These are phyloP conservation scores for Melocanna baccifera DNA, from an alignment of 176 grass and related monocot species.

Conservation along the genomic window DNA sequence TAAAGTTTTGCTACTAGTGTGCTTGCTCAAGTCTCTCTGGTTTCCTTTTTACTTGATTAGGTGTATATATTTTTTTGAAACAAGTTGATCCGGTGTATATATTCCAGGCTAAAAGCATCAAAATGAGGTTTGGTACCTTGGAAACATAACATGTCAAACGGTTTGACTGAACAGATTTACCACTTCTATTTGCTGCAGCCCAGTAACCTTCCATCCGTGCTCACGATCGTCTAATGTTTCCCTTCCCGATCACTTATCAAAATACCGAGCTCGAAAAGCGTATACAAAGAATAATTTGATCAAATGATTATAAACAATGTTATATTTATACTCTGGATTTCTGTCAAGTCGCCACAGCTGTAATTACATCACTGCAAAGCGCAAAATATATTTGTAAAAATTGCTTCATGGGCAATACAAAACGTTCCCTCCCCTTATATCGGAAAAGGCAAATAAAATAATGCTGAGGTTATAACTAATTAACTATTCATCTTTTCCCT, in stretches of 20 bases:
- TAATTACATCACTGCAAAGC: neutral
- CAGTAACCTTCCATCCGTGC: neutral
- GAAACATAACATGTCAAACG: neutral
- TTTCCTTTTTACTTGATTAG: constrained; percentile 2
- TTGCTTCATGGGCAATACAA: neutral
- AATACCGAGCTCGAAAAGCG: neutral
- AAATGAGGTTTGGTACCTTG: neutral
- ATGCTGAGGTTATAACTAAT: neutral
- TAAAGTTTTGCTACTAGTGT: neutral
- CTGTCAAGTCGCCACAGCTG: neutral
- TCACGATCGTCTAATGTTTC: neutral
- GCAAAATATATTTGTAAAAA: neutral
- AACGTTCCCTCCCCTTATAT: neutral
- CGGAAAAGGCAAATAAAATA: neutral
- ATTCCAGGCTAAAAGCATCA: neutral
- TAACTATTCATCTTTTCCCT: neutral
- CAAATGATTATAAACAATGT: neutral
- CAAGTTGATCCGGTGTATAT: neutral
- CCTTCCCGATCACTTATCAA: neutral
- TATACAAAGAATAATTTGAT: neutral
- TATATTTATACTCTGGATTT: neutral
- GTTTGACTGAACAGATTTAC: neutral
- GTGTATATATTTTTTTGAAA: neutral
- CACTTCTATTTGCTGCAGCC: neutral
- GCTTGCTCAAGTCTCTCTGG: neutral